Base-by-base conservation (phyloP, 139 green algal species). In the Chlorella sp. region DNA sequence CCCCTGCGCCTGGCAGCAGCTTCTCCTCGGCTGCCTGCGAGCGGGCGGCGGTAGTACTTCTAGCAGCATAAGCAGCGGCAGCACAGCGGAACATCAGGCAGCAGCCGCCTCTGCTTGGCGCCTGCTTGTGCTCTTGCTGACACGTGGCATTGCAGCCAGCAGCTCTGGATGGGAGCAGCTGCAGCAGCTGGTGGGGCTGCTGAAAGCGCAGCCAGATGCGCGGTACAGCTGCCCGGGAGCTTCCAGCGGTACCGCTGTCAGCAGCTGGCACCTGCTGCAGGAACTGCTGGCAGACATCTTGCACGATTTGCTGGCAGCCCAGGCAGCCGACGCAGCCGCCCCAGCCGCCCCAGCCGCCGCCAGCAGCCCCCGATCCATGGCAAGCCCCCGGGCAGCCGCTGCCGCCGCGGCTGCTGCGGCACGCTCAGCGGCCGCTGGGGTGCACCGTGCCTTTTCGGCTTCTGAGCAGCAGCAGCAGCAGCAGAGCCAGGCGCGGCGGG, bases 281-380 rank as follows among this genome's bases (percentile, higher is more conserved):
- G 87, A 79, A 39, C 73, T 94, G 80, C 77, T 93, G 28, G 87
- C 91, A 22, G 92, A 93, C 61, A 89, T 92, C 0, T 22, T 93
- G 18, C 40, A 81, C 0, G 90, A 89, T n/a, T 22, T 94, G 61
- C 32, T 91, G 14, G 34, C 68, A 11, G 64, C 78, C 0, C 75
- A 91, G 64, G 60, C 69, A 22, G 89, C 15, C 3, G 81, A 86
- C 5, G 61, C 88, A 37, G 84, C 30, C 2, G 83, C 34, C 83
- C 11, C 34, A 14, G 2, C 60, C 37, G 40, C 73, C 32, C 40
- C 79, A 37, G 57, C 83, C 77, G 39, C 37, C 34, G 64, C 64
- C 71, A 37, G 37, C 83, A 86, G 57, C 82, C 32, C 39, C 18
- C 32, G 40, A 0, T 12, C 78, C 16, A 0, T 37, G 7, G 14